These are phyloP conservation scores for Botrytis galanthina DNA, from an alignment of 2,329 filamentous ascomycete species.

Conservation along the genomic window DNA sequence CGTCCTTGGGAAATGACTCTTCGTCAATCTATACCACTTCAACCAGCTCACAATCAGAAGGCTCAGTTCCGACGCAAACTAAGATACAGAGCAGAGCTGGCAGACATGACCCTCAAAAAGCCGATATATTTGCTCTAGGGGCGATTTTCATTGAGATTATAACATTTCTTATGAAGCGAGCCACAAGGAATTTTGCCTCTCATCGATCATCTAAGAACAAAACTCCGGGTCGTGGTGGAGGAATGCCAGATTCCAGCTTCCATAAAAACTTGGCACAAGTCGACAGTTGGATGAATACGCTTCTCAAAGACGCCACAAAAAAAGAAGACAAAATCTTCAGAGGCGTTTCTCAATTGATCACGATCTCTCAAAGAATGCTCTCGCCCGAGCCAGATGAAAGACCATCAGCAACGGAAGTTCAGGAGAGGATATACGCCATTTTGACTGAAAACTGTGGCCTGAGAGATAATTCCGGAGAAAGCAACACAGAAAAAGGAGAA, in stretches of 20 bases:
- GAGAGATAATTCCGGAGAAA: conserved; percentile 1
- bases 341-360: conserved; percentile 52
- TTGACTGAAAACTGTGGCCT: conserved; percentile 41
- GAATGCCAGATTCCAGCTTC: conserved; percentile 65
- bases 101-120: conserved; percentile 53
- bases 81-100: conserved; percentile 32
- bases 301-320: conserved; percentile 57
- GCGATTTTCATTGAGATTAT: conserved; percentile 72
- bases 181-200: conserved; percentile 61
- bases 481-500: conserved; percentile 3
- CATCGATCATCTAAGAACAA: conserved; percentile 67
- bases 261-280: conserved; percentile 69
- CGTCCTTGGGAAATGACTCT: conserved; percentile 25
- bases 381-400: conserved; percentile 51
- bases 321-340: conserved; percentile 48
- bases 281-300: conserved; percentile 62
- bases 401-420: conserved; percentile 52
- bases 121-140: conserved; percentile 71
- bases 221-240: conserved; percentile 49
- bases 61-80: not conserved
- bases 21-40: conserved; percentile 31
- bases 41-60: conserved; percentile 19
- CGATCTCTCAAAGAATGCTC: conserved; percentile 55
- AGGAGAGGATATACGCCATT: conserved; percentile 52
- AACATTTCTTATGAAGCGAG: conserved; percentile 66